A percentile compares a stretch with the other conserved stretches of the same genome.
Evolutionary conservation across 768 basidiomycete genomes (phyloP).

Genomic region (Termitomyces sp.): DNA sequence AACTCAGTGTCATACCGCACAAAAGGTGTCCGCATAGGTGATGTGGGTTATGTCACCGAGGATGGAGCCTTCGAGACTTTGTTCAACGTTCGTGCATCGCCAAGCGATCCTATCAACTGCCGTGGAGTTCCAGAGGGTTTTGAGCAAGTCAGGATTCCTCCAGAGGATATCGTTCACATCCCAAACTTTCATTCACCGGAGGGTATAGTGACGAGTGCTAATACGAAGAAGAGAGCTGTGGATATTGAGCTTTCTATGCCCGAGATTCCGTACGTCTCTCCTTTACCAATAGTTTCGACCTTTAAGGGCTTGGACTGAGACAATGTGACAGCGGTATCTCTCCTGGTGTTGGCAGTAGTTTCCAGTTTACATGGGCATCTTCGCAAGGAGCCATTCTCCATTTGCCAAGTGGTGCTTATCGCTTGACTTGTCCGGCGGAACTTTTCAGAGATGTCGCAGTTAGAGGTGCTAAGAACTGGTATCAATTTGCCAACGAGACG

Average conservation of each 20-base stretch:
- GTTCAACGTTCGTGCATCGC: conserved; percentile 16
- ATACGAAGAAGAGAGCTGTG: conserved; percentile 1
- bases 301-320: neutral
- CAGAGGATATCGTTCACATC: conserved; percentile 12
- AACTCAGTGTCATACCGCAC: conserved; percentile 16
- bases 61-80: conserved; percentile 19
- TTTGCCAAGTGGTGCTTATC: conserved; percentile 12
- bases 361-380: conserved; percentile 13
- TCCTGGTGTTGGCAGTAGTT: conserved; percentile 3
- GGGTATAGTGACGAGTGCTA: conserved; percentile 6
- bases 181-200: conserved; percentile 6
- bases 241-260: conserved; percentile 7
- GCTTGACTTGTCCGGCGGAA: conserved; percentile 7
- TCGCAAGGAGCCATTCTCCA: conserved; percentile 13
- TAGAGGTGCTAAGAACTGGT: conserved; percentile 12
- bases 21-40: conserved; percentile 20
- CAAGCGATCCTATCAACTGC: conserved; percentile 12
- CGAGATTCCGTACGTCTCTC: conserved; percentile 6
- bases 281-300: neutral
- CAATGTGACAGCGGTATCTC: neutral
- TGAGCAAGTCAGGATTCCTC: conserved; percentile 8
- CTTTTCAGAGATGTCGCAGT: conserved; percentile 9
- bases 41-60: conserved; percentile 19
- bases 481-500: conserved; percentile 8
- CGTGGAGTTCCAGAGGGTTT: conserved; percentile 15